Evolutionary conservation across 805 yeast genomes (phyloP).

Genomic region (Pichia kluyveri): DNA sequence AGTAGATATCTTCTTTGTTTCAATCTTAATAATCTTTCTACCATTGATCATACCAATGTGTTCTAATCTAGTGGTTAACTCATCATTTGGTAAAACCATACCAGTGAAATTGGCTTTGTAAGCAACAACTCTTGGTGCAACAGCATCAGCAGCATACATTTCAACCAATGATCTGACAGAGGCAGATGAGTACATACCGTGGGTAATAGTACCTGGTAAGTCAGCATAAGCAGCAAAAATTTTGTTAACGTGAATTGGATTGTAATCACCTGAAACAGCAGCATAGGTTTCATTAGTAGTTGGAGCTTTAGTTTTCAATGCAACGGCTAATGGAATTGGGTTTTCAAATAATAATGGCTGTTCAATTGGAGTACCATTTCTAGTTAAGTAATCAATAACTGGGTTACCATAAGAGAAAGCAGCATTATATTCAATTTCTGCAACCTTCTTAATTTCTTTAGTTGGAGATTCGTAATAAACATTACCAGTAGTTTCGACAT

Average conservation of each 20-base stretch:
- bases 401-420: slow-evolving; percentile 96
- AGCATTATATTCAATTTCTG: slow-evolving; percentile 78
- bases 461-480: slow-evolving; percentile 86
- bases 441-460: slow-evolving; percentile 78
- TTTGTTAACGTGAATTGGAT: slow-evolving; percentile 96
- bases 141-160: slow-evolving; percentile 97
- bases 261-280: slow-evolving; percentile 94
- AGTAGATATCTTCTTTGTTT: slow-evolving; percentile 75
- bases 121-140: slow-evolving; percentile 91
- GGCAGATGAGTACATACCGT: slow-evolving; percentile 98
- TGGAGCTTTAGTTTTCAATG: slow-evolving; percentile 73
- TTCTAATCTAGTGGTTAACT: slow-evolving; percentile 76
- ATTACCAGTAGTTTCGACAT: slow-evolving; percentile 78
- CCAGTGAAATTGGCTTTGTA: slow-evolving; percentile 86
- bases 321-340: slow-evolving; percentile 71
- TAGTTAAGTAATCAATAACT: slow-evolving; percentile 82
- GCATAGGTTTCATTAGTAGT: slow-evolving; percentile 95
- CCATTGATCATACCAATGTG: slow-evolving; percentile 99
- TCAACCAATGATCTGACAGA: slow-evolving; percentile 91
- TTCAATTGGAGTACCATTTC: slow-evolving; percentile 91
- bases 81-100: slow-evolving; percentile 96
- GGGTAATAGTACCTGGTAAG: slow-evolving; percentile 96
- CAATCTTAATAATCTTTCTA: slow-evolving; percentile 91
- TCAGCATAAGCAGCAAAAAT: slow-evolving; percentile 89
- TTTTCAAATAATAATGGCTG: slow-evolving; percentile 88